Conservation (phyloP, 768 basidiomycete genomes). For the Boletus pseudopeckii region DNA sequence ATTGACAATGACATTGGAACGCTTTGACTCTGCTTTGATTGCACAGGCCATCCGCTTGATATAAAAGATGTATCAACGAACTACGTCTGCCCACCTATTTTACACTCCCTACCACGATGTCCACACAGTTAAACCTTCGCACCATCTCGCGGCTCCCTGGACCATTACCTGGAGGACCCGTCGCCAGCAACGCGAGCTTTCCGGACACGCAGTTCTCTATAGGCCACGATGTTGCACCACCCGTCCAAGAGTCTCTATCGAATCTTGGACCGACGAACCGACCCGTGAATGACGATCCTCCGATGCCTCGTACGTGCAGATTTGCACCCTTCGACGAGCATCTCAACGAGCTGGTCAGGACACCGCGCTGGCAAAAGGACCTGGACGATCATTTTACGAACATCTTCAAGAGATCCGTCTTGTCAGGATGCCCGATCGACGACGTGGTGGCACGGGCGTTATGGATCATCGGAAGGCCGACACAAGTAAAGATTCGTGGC, state of each 20-base stretch:
- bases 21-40: background rate
- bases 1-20: background rate
- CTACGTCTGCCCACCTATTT: background rate
- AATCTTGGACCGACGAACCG: background rate
- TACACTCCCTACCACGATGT: background rate
- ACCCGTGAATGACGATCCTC: background rate
- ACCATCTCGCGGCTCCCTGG: background rate
- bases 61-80: constrained; percentile 7
- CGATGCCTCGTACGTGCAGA: background rate
- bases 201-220: too few species aligned
- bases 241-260: background rate
- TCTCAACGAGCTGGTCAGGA: background rate
- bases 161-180: background rate
- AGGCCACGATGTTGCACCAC: background rate
- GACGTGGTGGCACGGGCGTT: constrained; percentile 6
- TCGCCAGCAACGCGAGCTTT: background rate
- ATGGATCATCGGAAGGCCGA: constrained; percentile 9
- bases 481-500: constrained; percentile 7
- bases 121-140: background rate
- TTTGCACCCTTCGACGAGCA: constrained; percentile 13
- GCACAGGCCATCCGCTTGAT: background rate
- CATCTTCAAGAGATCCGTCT: constrained; percentile 9
- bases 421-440: constrained; percentile 7
- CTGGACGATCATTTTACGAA: constrained; percentile 14
- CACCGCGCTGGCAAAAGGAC: constrained; percentile 11